Percentiles rank a stretch among this genome's conserved stretches.
phyloP scores from a whole-genome alignment of 2,329 filamentous ascomycete genomes.

The Trichoderma gracile region DNA sequence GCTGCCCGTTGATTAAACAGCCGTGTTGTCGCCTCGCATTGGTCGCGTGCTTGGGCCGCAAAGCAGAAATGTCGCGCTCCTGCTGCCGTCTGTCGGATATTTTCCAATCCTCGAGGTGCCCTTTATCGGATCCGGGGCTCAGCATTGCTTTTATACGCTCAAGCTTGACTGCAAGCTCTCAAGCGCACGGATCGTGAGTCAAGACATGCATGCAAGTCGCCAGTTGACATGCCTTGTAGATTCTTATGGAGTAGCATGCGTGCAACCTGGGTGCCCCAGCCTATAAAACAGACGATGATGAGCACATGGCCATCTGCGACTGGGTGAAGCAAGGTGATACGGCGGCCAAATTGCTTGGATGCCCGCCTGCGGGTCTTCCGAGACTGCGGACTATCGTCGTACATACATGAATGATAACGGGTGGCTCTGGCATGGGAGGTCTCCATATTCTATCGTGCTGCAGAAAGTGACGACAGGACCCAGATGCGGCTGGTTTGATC shows the following conservation, averaged over 20 bases:
- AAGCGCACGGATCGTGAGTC: not conserved
- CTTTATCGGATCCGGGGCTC: not conserved
- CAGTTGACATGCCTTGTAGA: not conserved
- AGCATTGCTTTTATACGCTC: too few relatives aligned
- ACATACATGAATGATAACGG: not conserved
- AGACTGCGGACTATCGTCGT: not conserved
- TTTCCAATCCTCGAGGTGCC: not conserved
- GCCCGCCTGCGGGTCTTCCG: not conserved
- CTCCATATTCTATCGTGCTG: not conserved
- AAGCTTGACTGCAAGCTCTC: conserved; percentile 1
- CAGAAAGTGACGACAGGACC: not conserved
- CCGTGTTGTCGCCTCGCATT: not conserved
- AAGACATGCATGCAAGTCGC: not conserved
- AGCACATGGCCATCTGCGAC: conserved; percentile 6
- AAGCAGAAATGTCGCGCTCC: conserved; percentile 7
- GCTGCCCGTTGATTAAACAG: conserved; percentile 17
- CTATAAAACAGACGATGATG: conserved; percentile 1
- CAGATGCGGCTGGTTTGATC: not conserved
- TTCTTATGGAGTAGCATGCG: not conserved
- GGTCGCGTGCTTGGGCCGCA: not conserved
- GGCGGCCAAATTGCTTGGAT: not conserved
- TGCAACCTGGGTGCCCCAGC: not conserved
- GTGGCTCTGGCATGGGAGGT: not conserved
- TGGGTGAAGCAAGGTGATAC: not conserved
- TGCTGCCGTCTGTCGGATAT: conserved; percentile 4